phyloP scores from a whole-genome alignment of 148 eudicot species.

The Cornus suecica region DNA sequence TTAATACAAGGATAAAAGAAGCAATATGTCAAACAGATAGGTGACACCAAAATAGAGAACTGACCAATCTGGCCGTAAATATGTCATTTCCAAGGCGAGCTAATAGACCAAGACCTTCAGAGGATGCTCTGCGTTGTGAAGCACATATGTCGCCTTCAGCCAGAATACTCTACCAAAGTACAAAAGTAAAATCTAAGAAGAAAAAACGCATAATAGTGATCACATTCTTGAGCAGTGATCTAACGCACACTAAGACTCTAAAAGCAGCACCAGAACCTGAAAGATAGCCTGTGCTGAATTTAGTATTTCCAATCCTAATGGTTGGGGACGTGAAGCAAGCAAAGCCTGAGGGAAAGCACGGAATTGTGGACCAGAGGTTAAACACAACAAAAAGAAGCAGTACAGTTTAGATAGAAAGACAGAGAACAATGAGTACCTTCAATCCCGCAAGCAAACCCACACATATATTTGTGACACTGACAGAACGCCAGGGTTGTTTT shows the following conservation, averaged over 20 bases:
- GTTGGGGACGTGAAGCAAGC: constrained; percentile 76
- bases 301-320: constrained; percentile 69
- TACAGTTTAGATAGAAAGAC: constrained; percentile 8
- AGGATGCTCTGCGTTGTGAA: constrained; percentile 88
- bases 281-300: constrained; percentile 72
- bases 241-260: constrained; percentile 1
- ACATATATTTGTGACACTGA: constrained; percentile 75
- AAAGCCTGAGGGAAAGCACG: constrained; percentile 53
- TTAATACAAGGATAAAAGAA: background rate
- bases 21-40: constrained; percentile 4
- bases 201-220: background rate
- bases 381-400: constrained; percentile 9
- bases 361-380: constrained; percentile 17
- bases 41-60: constrained; percentile 24
- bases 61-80: constrained; percentile 88
- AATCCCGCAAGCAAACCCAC: constrained; percentile 92
- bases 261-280: constrained; percentile 50
- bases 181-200: background rate
- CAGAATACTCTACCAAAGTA: constrained; percentile 63
- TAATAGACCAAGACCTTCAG: constrained; percentile 94
- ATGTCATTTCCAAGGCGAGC: constrained; percentile 90
- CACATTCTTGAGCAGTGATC: background rate
- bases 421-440: constrained; percentile 52
- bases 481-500: constrained; percentile 75
- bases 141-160: constrained; percentile 90